phyloP scores from a whole-genome alignment of 495 filamentous ascomycete species.

The Xylaria venustula region DNA sequence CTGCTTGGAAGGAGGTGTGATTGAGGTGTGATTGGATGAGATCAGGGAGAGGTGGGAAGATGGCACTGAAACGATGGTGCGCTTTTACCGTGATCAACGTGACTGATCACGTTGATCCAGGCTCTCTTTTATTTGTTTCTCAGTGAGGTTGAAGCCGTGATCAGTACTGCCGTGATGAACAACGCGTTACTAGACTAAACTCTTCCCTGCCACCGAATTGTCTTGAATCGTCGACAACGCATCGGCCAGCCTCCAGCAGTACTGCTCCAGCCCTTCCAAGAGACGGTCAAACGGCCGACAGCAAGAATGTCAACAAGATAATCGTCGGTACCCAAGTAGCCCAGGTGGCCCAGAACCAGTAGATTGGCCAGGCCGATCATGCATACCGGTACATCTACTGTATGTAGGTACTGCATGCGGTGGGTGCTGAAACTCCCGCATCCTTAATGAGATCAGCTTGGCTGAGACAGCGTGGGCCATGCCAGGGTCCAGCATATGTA shows the following conservation, averaged over 20 bases:
- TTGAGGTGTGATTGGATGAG: not conserved
- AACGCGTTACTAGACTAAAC: not conserved
- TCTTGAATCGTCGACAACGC: not conserved
- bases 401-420: not conserved
- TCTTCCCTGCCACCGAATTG: not conserved
- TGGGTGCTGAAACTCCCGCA: not conserved
- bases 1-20: not conserved
- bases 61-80: not conserved
- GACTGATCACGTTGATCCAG: not conserved
- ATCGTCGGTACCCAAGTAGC: not conserved
- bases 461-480: constrained; percentile 2
- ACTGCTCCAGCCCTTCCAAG: no score
- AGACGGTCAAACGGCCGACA: no score
- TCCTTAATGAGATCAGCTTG: not conserved
- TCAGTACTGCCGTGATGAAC: no score
- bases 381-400: not conserved
- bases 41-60: not conserved
- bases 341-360: not conserved
- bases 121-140: not conserved
- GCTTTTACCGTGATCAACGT: constrained; percentile 10
- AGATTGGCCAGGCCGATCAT: not conserved
- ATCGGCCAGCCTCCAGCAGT: not conserved
- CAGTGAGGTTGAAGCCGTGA: no score
- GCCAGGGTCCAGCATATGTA: not conserved
- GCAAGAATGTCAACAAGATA: no score